phyloP scores from a whole-genome alignment of 257 asterid genomes.

The Penstemon newberryi region DNA sequence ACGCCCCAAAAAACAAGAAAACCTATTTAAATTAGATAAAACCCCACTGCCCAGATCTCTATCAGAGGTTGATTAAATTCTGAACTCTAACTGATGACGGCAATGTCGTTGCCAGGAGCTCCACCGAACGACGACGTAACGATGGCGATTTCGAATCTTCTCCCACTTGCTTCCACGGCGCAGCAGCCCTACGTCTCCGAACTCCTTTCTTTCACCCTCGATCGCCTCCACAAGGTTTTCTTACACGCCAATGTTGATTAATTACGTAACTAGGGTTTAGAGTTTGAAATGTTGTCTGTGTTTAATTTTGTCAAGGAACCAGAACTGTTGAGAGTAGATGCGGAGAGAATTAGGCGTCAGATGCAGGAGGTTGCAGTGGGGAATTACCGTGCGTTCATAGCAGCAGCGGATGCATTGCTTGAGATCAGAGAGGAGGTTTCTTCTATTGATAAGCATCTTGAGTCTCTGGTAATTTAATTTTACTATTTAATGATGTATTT shows the following conservation, averaged over 20 bases:
- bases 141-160: constrained; percentile 53
- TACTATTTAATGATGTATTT: background rate
- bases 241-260: constrained; percentile 18
- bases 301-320: constrained; percentile 58
- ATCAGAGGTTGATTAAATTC: constrained; percentile 30
- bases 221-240: constrained; percentile 92
- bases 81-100: constrained; percentile 34
- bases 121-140: constrained; percentile 42
- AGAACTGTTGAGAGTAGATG: constrained; percentile 89
- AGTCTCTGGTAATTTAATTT: constrained; percentile 56
- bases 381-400: constrained; percentile 85
- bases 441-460: constrained; percentile 82
- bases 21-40: constrained; percentile 30
- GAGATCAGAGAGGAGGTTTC: constrained; percentile 84
- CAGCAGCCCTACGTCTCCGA: constrained; percentile 94
- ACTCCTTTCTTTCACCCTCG: constrained; percentile 93
- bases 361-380: constrained; percentile 99
- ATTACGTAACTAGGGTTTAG: constrained; percentile 18
- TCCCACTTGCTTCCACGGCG: constrained; percentile 84
- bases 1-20: constrained; percentile 18
- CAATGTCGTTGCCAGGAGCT: constrained; percentile 62
- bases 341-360: constrained; percentile 94
- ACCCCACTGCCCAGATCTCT: constrained; percentile 38
- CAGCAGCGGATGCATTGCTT: constrained; percentile 88
- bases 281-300: constrained; percentile 17